Base-by-base conservation (phyloP, 1,284 basidiomycete genomes). In the Schizophyllum amplum region DNA sequence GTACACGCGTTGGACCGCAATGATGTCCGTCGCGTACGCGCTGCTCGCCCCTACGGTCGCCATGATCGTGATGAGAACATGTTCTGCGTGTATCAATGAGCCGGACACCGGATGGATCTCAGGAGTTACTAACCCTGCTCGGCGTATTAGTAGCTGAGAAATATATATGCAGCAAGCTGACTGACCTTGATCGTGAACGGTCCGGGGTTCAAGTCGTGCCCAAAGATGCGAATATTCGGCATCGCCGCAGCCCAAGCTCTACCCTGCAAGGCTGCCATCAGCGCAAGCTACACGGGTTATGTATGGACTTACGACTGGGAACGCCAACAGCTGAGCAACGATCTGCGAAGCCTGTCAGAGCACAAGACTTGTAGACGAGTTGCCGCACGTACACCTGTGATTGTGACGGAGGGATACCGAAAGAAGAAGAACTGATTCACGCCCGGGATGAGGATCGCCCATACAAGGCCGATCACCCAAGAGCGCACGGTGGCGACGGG, bases 21-120 rank as follows among this genome's bases (percentile, higher is more conserved):
- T 74, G 25, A 91, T 85, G 67, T 91, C 87, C 1, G 94, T 83
- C 33, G 82, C 82, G 66, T 87, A 88, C 0, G 86, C 86, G 25
- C 80, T 81, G 17, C 70, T 66, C 17, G 76, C 68, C 21, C 82
- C 83, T 13, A 90, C 86, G 57, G 84, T 75, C 6, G 88, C 85
- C 89, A 95, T 94, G 69, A 94, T 87, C 5, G 87, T 76, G 27
- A 75, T 65, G 24, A 78, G 62, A 7, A 74, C 71, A 66, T 72
- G 53, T 51, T 57, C 60, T 23, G 50, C 51, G 23, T 47, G 46
- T 47, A 26, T 15, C 51, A 48, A n/a, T n/a, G 27, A 24, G 67
- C 54, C 78, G 74, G 33, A 27, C 17, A 78, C 55, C 1, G 76
- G 69, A 65, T 24, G 15, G n/a, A n/a, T n/a, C n/a, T n/a, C n/a